Evolutionary conservation across 768 basidiomycete species (phyloP).

Genomic region (Neoboletus magnificus): DNA sequence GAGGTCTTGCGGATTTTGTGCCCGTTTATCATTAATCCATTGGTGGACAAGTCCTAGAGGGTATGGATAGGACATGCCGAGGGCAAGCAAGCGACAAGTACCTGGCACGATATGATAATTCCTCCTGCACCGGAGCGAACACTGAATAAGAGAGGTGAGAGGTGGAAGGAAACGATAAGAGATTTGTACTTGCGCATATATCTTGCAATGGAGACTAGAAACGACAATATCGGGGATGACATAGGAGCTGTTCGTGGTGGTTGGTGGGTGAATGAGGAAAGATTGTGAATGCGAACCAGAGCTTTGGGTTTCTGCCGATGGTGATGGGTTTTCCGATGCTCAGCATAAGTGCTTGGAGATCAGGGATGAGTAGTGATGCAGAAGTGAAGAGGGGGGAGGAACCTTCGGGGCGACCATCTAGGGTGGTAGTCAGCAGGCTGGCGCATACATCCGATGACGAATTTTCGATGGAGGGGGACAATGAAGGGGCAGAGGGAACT

Average conservation of each 20-base stretch:
- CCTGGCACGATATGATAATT: conserved; percentile 77
- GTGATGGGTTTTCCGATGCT: conserved; percentile 59
- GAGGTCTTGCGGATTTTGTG: conserved; percentile 63
- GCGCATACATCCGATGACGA: conserved; percentile 56
- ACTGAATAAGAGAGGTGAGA: conserved; percentile 33
- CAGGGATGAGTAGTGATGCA: background rate
- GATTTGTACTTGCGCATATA: conserved; percentile 62
- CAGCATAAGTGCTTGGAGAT: conserved; percentile 50
- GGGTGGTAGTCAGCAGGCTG: conserved; percentile 58
- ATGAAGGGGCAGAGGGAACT: conserved; percentile 25
- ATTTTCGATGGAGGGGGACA: conserved; percentile 5
- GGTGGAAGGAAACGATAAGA: background rate
- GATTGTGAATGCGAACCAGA: conserved; percentile 44
- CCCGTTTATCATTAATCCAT: conserved; percentile 70
- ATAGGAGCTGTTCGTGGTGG: conserved; percentile 44
- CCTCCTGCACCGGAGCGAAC: conserved; percentile 69
- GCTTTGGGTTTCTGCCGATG: conserved; percentile 68
- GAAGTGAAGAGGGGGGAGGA: background rate
- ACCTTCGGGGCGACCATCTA: conserved; percentile 69
- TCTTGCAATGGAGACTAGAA: conserved; percentile 70
- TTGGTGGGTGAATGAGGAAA: background rate
- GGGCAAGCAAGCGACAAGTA: conserved; percentile 24
- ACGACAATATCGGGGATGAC: conserved; percentile 59
- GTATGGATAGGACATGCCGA: background rate
- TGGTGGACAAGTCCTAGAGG: conserved; percentile 68